Percentiles rank a stretch among this genome's conserved stretches.
Evolutionary conservation across 2,329 filamentous ascomycete species (phyloP).

Genomic region (Talaromyces sp.): DNA sequence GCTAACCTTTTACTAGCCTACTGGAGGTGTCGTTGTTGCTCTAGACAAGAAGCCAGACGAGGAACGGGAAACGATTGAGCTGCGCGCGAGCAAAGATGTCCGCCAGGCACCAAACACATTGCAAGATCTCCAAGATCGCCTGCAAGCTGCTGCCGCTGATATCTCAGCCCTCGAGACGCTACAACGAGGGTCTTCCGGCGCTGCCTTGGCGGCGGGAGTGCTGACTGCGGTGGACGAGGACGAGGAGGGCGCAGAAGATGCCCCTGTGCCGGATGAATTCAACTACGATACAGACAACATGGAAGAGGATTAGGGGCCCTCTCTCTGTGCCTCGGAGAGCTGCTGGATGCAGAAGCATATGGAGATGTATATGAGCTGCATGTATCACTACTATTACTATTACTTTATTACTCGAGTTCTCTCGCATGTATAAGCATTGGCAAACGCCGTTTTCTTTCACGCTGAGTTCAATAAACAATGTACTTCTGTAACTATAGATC

Average conservation of each 20-base stretch:
- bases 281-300: constrained; percentile 40
- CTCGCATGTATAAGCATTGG: constrained; percentile 4
- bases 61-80: constrained; percentile 73
- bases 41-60: constrained; percentile 76
- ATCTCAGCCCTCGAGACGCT: constrained; percentile 27
- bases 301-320: constrained; percentile 19
- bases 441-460: neutral
- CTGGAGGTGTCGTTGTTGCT: constrained; percentile 87
- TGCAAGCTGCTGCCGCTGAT: constrained; percentile 35
- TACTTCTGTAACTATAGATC: neutral
- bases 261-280: constrained; percentile 42
- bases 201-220: constrained; percentile 70
- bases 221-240: constrained; percentile 79
- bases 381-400: constrained; percentile 11
- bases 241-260: constrained; percentile 43
- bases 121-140: constrained; percentile 29
- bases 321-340: neutral
- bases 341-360: constrained; percentile 5
- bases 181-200: constrained; percentile 40
- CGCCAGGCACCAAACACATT: constrained; percentile 37
- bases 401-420: constrained; percentile 1
- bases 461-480: too few relatives aligned
- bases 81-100: constrained; percentile 75
- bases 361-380: constrained; percentile 5
- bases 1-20: constrained; percentile 60